Conservation (phyloP, 1,284 basidiomycete species). For the Pseudozyma sp. region DNA sequence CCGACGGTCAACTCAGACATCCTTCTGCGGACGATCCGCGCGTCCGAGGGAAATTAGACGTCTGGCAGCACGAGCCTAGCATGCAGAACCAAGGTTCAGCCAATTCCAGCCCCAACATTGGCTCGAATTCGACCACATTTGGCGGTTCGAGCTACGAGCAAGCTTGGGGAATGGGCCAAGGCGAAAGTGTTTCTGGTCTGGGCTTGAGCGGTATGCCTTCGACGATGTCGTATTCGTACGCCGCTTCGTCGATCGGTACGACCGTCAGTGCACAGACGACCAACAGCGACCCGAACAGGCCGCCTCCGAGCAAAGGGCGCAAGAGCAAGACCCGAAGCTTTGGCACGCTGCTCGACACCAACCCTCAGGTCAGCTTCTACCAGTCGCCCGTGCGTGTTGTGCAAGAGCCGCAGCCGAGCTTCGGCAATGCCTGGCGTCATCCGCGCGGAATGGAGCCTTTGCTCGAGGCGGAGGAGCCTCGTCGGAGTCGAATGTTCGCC, state of each 20-base stretch:
- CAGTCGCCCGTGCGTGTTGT: constrained; percentile 47
- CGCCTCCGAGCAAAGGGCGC: constrained; percentile 27
- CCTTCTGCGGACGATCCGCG: constrained; percentile 23
- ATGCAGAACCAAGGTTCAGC: constrained; percentile 23
- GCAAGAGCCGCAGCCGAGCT: constrained; percentile 15
- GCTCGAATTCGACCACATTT: constrained; percentile 12
- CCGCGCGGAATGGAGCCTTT: constrained; percentile 18
- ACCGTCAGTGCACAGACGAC: constrained; percentile 29
- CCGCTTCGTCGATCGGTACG: constrained; percentile 29
- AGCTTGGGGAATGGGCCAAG: constrained; percentile 9
- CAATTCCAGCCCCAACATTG: constrained; percentile 18
- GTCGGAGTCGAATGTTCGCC: constrained; percentile 24
- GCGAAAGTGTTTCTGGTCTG: constrained; percentile 8
- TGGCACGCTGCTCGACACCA: constrained; percentile 36
- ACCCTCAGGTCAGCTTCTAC: constrained; percentile 50
- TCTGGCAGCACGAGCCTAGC: constrained; percentile 54
- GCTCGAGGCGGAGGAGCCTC: constrained; percentile 24
- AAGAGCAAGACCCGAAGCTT: constrained; percentile 40
- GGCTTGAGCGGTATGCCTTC: constrained; percentile 25
- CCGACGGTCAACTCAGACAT: constrained; percentile 36
- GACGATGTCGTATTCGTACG: constrained; percentile 27
- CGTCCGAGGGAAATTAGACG: constrained; percentile 28
- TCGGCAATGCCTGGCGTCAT: constrained; percentile 8
- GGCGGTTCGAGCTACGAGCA: constrained; percentile 15
- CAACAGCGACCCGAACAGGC: constrained; percentile 30